Evolutionary conservation across 345 rosid genomes (phyloP).

Genomic region (Conringia planisiliqua): DNA sequence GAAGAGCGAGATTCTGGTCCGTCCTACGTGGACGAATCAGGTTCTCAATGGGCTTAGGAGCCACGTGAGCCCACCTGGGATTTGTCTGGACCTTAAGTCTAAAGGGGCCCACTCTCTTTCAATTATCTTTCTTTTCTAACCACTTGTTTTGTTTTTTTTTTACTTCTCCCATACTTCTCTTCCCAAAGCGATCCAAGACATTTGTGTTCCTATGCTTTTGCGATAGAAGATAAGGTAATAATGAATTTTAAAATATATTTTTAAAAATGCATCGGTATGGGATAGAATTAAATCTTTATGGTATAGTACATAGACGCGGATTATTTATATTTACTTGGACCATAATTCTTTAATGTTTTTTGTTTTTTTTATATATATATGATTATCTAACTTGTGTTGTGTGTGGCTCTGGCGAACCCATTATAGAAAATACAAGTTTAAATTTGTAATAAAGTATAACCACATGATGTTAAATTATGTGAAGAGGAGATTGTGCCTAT

Average conservation of each 20-base stretch:
- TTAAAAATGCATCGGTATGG: not conserved
- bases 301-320: not conserved
- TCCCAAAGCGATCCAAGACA: slow-evolving; percentile 14
- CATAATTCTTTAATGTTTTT: not conserved
- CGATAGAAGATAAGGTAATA: slow-evolving; percentile 5
- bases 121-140: slow-evolving; percentile 16
- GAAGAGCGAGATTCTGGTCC: slow-evolving; percentile 32
- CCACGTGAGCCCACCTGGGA: slow-evolving; percentile 56
- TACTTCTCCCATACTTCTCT: slow-evolving; percentile 22
- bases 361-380: not conserved
- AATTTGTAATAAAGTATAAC: not conserved
- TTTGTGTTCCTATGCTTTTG: slow-evolving; percentile 7
- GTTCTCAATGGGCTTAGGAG: slow-evolving; percentile 25
- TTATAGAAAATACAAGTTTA: not conserved
- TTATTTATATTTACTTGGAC: not conserved
- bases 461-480: not conserved
- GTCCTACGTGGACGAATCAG: slow-evolving; percentile 51
- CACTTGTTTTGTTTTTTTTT: slow-evolving; percentile 21
- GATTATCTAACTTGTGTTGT: not conserved
- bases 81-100: slow-evolving; percentile 18
- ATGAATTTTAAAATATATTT: not conserved
- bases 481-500: not conserved
- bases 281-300: not conserved
- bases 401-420: not conserved
- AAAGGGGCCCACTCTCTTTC: slow-evolving; percentile 7